These are phyloP conservation scores for Aquilaria agallochum DNA, from an alignment of 441 rosid species.

Conservation along the genomic window DNA sequence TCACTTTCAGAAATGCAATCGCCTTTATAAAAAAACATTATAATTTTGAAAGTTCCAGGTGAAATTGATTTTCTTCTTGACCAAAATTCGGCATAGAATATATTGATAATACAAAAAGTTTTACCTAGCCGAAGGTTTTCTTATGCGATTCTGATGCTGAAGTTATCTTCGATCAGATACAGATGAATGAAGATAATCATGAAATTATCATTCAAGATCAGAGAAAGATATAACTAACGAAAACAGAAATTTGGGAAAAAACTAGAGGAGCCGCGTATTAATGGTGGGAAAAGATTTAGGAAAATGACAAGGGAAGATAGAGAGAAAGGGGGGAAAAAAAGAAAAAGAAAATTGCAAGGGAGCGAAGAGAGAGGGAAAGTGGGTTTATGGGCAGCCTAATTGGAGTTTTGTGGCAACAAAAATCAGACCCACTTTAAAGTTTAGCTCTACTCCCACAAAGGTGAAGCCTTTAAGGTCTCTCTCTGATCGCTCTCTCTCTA, in stretches of 20 bases:
- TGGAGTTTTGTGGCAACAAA: slow-evolving; percentile 36
- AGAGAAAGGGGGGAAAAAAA: background rate
- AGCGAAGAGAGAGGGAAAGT: slow-evolving; percentile 20
- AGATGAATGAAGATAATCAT: too few species aligned
- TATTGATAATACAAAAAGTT: too few species aligned
- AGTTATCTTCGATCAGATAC: too few species aligned
- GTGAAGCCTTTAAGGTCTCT: slow-evolving; percentile 13
- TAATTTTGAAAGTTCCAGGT: too few species aligned
- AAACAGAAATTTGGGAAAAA: background rate
- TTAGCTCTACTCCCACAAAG: slow-evolving; percentile 19
- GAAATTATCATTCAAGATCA: too few species aligned
- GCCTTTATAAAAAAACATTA: too few species aligned
- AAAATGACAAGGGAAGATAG: slow-evolving; percentile 13
- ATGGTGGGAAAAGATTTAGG: slow-evolving; percentile 15
- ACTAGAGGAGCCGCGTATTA: slow-evolving; percentile 9
- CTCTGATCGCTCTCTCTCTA: slow-evolving; percentile 1
- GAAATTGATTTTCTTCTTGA: too few species aligned
- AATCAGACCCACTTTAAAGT: slow-evolving; percentile 33
- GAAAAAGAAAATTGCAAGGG: background rate
- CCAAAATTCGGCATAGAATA: too few species aligned
- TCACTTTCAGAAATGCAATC: too few species aligned
- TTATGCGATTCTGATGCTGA: too few species aligned
- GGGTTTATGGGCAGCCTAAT: slow-evolving; percentile 25
- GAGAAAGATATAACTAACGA: background rate
- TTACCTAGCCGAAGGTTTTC: too few species aligned